A percentile compares a stretch with the other conserved stretches of the same genome.
Evolutionary conservation across 176 grass and related monocot species (phyloP).

Genomic region (Lolium rigidum): DNA sequence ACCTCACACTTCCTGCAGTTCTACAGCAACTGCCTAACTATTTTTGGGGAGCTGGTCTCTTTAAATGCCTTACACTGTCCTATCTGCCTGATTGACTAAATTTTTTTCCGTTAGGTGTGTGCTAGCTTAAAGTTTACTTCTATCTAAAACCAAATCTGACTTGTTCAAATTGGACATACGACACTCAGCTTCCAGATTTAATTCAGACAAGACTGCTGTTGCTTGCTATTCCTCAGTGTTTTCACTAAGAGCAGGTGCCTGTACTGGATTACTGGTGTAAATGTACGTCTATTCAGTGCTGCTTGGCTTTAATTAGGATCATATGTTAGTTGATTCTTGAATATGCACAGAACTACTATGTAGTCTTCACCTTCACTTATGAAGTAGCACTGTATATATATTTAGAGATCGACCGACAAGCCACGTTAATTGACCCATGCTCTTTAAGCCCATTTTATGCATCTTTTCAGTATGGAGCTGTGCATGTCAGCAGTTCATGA

Average conservation of each 20-base stretch:
- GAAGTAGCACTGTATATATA: slow-evolving; percentile 31
- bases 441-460: slow-evolving; percentile 30
- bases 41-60: slow-evolving; percentile 10
- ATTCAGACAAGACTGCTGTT: slow-evolving; percentile 28
- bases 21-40: slow-evolving; percentile 9
- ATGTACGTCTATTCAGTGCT: not conserved
- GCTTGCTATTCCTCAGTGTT: slow-evolving; percentile 23
- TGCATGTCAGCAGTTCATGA: slow-evolving; percentile 6
- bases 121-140: not conserved
- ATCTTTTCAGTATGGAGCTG: slow-evolving; percentile 28
- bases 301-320: slow-evolving; percentile 47
- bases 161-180: slow-evolving; percentile 30
- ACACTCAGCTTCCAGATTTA: slow-evolving; percentile 21
- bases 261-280: slow-evolving; percentile 24
- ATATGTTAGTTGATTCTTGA: slow-evolving; percentile 51
- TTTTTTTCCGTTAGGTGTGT: not conserved
- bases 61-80: not conserved
- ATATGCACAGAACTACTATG: slow-evolving; percentile 41
- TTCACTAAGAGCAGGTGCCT: slow-evolving; percentile 6
- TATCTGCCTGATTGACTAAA: slow-evolving; percentile 16
- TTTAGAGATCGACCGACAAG: slow-evolving; percentile 37
- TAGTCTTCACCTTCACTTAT: slow-evolving; percentile 17
- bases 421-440: slow-evolving; percentile 36
- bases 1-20: slow-evolving; percentile 4
- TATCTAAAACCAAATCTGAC: slow-evolving; percentile 30